These are phyloP conservation scores for Fusarium udum DNA, from an alignment of 2,329 filamentous ascomycete genomes.

Conservation along the genomic window DNA sequence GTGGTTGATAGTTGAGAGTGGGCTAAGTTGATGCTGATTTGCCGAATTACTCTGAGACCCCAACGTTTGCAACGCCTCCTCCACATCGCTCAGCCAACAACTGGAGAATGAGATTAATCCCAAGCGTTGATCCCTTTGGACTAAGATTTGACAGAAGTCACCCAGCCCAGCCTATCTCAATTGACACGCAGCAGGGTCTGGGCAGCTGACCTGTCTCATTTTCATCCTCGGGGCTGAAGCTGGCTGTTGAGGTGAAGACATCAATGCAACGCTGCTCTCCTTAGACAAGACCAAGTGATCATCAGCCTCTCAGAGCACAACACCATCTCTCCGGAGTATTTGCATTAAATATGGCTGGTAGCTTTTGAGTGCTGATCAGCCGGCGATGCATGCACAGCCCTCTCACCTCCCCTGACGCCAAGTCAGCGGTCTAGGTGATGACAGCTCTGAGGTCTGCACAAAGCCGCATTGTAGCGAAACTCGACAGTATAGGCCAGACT, in stretches of 20 bases:
- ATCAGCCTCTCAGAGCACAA: not conserved
- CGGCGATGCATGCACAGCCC: slow-evolving; percentile 29
- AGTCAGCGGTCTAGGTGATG: slow-evolving; percentile 10
- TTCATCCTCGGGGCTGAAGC: slow-evolving; percentile 26
- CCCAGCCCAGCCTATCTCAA: not conserved
- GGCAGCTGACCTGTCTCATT: slow-evolving; percentile 33
- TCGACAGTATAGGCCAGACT: not conserved
- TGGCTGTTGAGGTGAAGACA: slow-evolving; percentile 8
- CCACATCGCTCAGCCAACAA: slow-evolving; percentile 37
- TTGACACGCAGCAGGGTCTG: slow-evolving; percentile 30
- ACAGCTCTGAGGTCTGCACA: not conserved
- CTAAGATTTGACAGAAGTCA: slow-evolving; percentile 22
- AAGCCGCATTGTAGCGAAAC: not conserved
- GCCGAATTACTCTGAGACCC: slow-evolving; percentile 32
- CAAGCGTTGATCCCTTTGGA: not conserved
- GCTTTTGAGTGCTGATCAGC: slow-evolving; percentile 23
- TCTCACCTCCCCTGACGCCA: slow-evolving; percentile 26
- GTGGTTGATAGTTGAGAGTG: not conserved
- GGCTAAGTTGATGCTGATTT: slow-evolving; percentile 27
- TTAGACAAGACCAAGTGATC: slow-evolving; percentile 19
- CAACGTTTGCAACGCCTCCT: slow-evolving; percentile 41
- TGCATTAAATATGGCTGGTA: slow-evolving; percentile 9
- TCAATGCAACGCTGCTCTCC: slow-evolving; percentile 13
- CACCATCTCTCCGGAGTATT: slow-evolving; percentile 1
- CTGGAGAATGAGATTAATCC: slow-evolving; percentile 27